Base-by-base conservation (phyloP, 495 filamentous ascomycete genomes). In the Annulohypoxylon bovei region DNA sequence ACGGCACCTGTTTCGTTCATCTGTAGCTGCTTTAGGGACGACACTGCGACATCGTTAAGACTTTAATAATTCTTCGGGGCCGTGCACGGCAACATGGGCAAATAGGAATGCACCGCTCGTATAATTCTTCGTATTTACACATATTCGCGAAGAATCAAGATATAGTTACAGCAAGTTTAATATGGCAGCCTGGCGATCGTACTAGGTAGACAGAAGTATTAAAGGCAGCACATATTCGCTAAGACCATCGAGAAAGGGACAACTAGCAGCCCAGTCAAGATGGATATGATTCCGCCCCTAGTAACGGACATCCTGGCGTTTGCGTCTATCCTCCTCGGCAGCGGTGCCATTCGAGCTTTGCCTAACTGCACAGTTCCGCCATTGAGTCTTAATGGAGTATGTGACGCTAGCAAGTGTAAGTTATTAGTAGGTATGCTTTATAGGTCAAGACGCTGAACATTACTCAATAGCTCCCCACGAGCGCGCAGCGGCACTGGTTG, bases 341-440 rank as follows among this genome's bases (percentile, higher is more conserved):
- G 47, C 25, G 14, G 14, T 6, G 27, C 23, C 0, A 30, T 52
- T 8, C 47, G 47, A 32, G 12, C 11, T 28, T 12, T 52, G 14
- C 47, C 47, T 18, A 12, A 52, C 47, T 52, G 47, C 4, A 32
- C 47, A 30, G 12, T 52, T 2, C 25, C 47, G 25, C 47, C 47
- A n/a, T 52, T 52, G 25, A 52, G 47, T 52, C 47, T 52, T 12
- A 52, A 52, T 52, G 47, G 47, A 30, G 30, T 52, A 52, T 52
- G 47, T 30, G 47, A 52, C 4, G 14, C 14, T 1, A 30, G 0
- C 2, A 52, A 52, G 14, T 52, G 47, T 52, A 52, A 16, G 47
- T n/a, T n/a, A n/a, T n/a, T 52, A 16, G n/a, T n/a, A 14, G 0
- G 8, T 1, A 18, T 18, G 4, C 2, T 27, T 8, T 2, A n/a